Base-by-base conservation (phyloP, 2,329 filamentous ascomycete genomes). In the Hypoxylon sp. region DNA sequence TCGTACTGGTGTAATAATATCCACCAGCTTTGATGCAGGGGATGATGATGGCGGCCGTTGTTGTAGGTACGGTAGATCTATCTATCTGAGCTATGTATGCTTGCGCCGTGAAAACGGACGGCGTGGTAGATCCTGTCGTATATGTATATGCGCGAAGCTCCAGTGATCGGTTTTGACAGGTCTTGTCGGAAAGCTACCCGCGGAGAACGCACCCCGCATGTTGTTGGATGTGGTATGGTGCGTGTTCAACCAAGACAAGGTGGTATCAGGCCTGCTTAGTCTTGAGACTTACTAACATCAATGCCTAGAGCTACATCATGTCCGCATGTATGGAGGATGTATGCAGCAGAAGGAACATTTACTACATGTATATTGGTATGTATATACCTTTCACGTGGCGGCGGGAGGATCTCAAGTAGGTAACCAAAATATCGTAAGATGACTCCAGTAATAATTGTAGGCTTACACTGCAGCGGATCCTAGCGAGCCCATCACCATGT, bases 391-490 rank as follows among this genome's bases (percentile, higher is more conserved):
- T 60, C 57, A 60, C 57, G 57, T 60, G 57, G 57, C 57, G 55
- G 57, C 57, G 57, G 57, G 57, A 60, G 54, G 57, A 60, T 60
- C 57, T n/a, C n/a, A n/a, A n/a, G 49, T 40, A 37, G 30, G 34
- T 25, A 55, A 40, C 47, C 47, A 51, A 55, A 43, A 43, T 34
- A 48, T 51, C 41, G 55, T 42, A 44, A 23, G 25, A 47, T 47
- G 45, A 40, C 30, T 51, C 51, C 41, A 51, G 46, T 34, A 31
- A 46, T 42, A 15, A 36, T 26, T 41, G 31, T 40, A 36, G 34
- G 27, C 37, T 40, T 43, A 25, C 25, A 47, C 45, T 34, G 37
- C 26, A 43, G 50, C 50, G 37, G 36, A 54, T 54, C 50, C 41
- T 47, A 48, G 34, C 48, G 44, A 52, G 40, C 26, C 23, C 25